phyloP scores from a whole-genome alignment of 805 yeast genomes.

The Scheffersomyces coipomensis region DNA sequence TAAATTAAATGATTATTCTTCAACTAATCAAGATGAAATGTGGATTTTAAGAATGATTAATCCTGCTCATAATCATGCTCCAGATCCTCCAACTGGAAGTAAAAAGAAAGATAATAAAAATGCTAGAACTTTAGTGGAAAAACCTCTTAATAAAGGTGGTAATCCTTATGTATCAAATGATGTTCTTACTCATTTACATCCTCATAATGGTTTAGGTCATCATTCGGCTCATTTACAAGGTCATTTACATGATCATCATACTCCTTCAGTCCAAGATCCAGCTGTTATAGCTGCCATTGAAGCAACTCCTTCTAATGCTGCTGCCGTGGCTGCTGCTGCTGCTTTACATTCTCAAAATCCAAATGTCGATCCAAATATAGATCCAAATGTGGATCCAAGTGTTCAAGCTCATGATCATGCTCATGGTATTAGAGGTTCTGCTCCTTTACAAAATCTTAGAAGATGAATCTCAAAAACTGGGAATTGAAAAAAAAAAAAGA shows the following conservation, averaged over 20 bases:
- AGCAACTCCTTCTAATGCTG: constrained; percentile 27
- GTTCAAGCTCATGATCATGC: constrained; percentile 43
- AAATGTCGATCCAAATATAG: constrained; percentile 40
- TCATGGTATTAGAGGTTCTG: constrained; percentile 16
- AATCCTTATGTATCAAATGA: constrained; percentile 1
- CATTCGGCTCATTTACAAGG: constrained; percentile 7
- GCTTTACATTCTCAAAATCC: constrained; percentile 24
- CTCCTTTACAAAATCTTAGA: neutral
- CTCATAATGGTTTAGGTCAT: constrained; percentile 11
- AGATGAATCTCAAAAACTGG: too few species aligned
- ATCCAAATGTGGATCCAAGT: constrained; percentile 44
- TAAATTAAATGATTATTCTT: constrained; percentile 17
- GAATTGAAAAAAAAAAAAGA: too few species aligned
- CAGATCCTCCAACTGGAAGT: constrained; percentile 34
- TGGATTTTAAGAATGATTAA: constrained; percentile 49
- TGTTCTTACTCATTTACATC: constrained; percentile 9
- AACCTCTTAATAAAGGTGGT: constrained; percentile 31
- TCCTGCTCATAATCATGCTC: constrained; percentile 45
- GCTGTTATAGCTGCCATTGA: constrained; percentile 44
- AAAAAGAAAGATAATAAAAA: constrained; percentile 39
- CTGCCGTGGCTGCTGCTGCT: constrained; percentile 26
- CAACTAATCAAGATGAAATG: constrained; percentile 28
- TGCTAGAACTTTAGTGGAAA: constrained; percentile 42
- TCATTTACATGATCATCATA: constrained; percentile 6
- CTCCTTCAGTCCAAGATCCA: constrained; percentile 28